Evolutionary conservation across 1,284 basidiomycete genomes (phyloP).

Genomic region (Fomes fomentarius): DNA sequence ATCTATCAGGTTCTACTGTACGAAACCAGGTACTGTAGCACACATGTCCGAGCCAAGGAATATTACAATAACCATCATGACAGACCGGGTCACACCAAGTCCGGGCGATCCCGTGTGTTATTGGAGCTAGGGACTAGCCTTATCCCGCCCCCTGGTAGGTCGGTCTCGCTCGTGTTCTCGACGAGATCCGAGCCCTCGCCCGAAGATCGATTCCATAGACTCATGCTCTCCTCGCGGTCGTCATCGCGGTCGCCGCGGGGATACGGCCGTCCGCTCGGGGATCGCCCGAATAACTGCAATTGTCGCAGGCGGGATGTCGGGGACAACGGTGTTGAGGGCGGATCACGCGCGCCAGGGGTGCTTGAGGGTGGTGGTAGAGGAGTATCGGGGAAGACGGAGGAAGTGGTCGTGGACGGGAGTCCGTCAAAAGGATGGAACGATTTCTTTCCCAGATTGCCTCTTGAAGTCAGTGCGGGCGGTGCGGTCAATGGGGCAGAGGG

Average conservation of each 20-base stretch:
- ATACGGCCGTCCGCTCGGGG: conserved; percentile 34
- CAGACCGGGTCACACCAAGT: conserved; percentile 9
- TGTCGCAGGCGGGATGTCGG: conserved; percentile 19
- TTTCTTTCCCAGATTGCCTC: conserved; percentile 1
- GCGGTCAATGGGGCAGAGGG: conserved; percentile 30
- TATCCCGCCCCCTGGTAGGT: conserved; percentile 26
- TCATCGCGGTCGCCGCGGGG: conserved; percentile 36
- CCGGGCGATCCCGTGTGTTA: conserved; percentile 15
- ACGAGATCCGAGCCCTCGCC: conserved; percentile 25
- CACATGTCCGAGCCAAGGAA: conserved; percentile 2
- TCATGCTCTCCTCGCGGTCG: conserved; percentile 44
- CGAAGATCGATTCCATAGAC: conserved; percentile 35
- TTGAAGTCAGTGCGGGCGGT: conserved; percentile 32
- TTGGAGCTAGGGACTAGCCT: conserved; percentile 32
- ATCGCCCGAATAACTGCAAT: conserved; percentile 25
- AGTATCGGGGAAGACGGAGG: conserved; percentile 34
- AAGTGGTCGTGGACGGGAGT: conserved; percentile 34
- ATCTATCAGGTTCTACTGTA: conserved; percentile 10
- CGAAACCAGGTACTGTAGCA: conserved; percentile 10
- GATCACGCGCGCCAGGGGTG: conserved; percentile 14
- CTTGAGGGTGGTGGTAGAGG: conserved; percentile 12
- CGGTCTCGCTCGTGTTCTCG: conserved; percentile 13
- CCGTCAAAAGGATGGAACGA: conserved; percentile 34
- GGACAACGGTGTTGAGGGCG: conserved; percentile 9
- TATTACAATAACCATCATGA: neutral